Base-by-base conservation (phyloP, 208 protist genomes). In the Dictyostelium gargantuum region DNA sequence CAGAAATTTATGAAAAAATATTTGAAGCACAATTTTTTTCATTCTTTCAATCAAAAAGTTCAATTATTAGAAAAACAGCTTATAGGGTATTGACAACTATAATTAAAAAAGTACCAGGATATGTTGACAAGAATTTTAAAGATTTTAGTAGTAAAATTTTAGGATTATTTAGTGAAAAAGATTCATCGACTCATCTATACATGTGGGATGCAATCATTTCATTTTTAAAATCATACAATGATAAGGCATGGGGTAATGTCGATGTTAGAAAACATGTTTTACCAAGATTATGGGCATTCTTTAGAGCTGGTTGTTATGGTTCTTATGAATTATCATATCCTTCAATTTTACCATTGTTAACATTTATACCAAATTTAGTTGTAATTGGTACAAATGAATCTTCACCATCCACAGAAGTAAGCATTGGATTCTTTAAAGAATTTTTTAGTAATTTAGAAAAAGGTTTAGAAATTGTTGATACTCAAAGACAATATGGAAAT, bases 1-100 rank as follows among this genome's bases (percentile, higher is more conserved):
- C 4, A 35, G 66, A 75, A 44, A 77, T 86, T 40, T 86, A 86
- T 86, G 66, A 86, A 63, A 40, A 75, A 26, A 86, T 72, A 77
- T 86, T 86, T 56, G 46, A 86, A 76, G 19, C 44, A 50, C 63
- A 86, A 76, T 86, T 86, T 23, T 86, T 86, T 77, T 50, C 81
- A 63, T 86, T 86, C 23, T 52, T 86, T 23, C 52, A 70, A 86
- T 86, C 81, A 86, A 86, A 86, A 48, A 86, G 81, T 76, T 35
- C 46, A 50, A 26, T n/a, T 17, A 86, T 86, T 76, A 74, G 81
- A 86, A 86, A 77, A 48, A 86, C 81, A 66, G 75, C 66, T 13
- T 86, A 86, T 77, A 46, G 81, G 23, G 29, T 86, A 21, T 48
- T 86, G 9, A 11, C 66, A 6, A 77, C 66, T 1, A 32, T 86